Evolutionary conservation across 2,329 filamentous ascomycete species (phyloP), one percentile per base, ranked within the genome.

Genomic region (Cladophialophora immunda): DNA sequence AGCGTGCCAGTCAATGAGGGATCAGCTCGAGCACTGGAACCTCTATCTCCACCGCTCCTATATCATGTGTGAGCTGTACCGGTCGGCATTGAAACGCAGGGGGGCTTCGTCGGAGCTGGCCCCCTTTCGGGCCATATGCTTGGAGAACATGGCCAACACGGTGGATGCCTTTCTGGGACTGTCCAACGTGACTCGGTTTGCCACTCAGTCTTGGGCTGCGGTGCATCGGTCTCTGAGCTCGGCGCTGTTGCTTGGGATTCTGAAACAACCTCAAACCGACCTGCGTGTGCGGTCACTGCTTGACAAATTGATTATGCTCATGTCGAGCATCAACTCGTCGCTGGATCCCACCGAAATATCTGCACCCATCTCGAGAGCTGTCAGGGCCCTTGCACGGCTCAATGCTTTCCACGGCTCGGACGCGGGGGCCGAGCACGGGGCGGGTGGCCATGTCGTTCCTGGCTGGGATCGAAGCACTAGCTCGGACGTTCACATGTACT

Each of bases 31-130:
- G 73, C 83, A 87, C 69, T 85, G 86, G 77, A 85, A 84, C 0
- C 74, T 89, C 3, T 87, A 87, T 71, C 77, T 89, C 3, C 87
- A 89, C 73, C 84, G 84, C 17, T 87, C 85, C 4, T 89, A 88
- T 74, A 84, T 87, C 65, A 83, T 83, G 27, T 88, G 86, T 2
- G 87, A 89, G 75, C 83, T 89, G 50, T 88, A 85, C 73, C 82
- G 86, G 45, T 85, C 86, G 32, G 83, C 86, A 27, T 82, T 89
- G 71, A 87, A 85, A 73, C 47, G 57, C n/a, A 34, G 38, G 30
- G 80, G 83, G 4, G 78, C 80, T 52, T 53, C 45, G 36, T 19
- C 38, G 32, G 61, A 57, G 19, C 41, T 55, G 36, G 6, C 13
- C 38, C n/a, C 34, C 29, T 53, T 57, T 15, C 54, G 64, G 47